Evolutionary conservation across 768 basidiomycete genomes (phyloP).

Genomic region (Glaciozyma antarctica): DNA sequence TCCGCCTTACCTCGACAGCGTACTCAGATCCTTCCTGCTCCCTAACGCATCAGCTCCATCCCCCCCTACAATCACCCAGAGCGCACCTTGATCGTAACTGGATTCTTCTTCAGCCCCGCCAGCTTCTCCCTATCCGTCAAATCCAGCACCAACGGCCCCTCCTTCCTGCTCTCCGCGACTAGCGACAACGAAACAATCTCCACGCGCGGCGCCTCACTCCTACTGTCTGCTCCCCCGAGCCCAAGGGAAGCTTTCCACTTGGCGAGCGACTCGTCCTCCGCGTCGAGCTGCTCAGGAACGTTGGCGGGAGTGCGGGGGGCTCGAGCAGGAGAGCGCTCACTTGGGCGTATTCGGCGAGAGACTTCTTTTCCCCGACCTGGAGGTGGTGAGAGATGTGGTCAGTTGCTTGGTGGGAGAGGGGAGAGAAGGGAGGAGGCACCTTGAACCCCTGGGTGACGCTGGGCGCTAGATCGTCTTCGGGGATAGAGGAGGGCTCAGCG

Average conservation of each 20-base stretch:
- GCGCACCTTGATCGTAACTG: conserved; percentile 38
- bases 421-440: background rate
- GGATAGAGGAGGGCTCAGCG: conserved; percentile 16
- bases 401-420: background rate
- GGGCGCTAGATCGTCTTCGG: conserved; percentile 12
- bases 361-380: conserved; percentile 16
- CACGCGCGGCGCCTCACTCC: background rate
- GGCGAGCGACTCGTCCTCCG: conserved; percentile 81
- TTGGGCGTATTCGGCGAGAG: conserved; percentile 18
- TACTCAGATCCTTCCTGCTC: conserved; percentile 29
- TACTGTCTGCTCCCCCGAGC: conserved; percentile 50
- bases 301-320: background rate
- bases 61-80: too few relatives aligned
- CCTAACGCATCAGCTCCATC: too few relatives aligned
- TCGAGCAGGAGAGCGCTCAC: conserved; percentile 1
- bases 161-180: conserved; percentile 55
- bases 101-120: conserved; percentile 62
- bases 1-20: conserved; percentile 63
- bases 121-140: conserved; percentile 48
- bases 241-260: conserved; percentile 95
- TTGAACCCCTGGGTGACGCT: conserved; percentile 24
- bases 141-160: conserved; percentile 52
- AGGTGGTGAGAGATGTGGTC: background rate
- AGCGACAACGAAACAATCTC: conserved; percentile 64
- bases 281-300: conserved; percentile 54